Evolutionary conservation across 768 basidiomycete genomes (phyloP), one percentile per base, ranked within the genome.

Genomic region (Podaxis mareebaensis): DNA sequence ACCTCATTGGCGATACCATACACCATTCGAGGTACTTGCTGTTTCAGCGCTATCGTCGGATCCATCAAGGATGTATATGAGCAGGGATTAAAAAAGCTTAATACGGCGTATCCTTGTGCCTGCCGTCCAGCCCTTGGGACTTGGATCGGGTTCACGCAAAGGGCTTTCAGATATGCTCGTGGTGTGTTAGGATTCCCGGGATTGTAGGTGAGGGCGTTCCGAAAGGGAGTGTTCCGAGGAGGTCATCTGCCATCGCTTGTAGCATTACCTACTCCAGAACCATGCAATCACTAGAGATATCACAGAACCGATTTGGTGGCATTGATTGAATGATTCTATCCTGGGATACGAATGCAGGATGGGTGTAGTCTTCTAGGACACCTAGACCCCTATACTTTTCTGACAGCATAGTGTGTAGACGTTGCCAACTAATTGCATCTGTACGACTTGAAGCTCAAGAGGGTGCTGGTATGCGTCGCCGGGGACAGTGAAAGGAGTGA

Each of bases 41-140:
- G 22, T 15, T 60, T 36, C n/a, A 30, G 51, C 51, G 59, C 59
- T 53, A 13, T 26, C 13, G 24, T 53, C 52, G 49, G 52, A 52
- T 33, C 33, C 48, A 36, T 42, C 30, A 52, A 20, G 30, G 3
- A 44, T 26, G 33, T 10, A 30, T 30, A 7, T 33, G 33, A 10
- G 33, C 8, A 33, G 8, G 33, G 33, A 33, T 33, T 7, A 33
- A 33, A 33, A 30, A 33, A 33, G 8, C 10, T 8, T 33, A 33
- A 33, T 10, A 10, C 33, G 8, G 33, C 33, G 10, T 33, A 10
- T 33, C 8, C 8, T 33, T 33, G 8, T 33, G 8, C 33, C 33
- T 33, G 33, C 33, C 10, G 33, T 33, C 44, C 56, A 15, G 10
- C 17, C 7, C 15, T 54, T 15, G 13, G 17, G 33, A 33, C 3